Conservation (phyloP, 495 filamentous ascomycete species). For the Staphylotrichum longicolle region DNA sequence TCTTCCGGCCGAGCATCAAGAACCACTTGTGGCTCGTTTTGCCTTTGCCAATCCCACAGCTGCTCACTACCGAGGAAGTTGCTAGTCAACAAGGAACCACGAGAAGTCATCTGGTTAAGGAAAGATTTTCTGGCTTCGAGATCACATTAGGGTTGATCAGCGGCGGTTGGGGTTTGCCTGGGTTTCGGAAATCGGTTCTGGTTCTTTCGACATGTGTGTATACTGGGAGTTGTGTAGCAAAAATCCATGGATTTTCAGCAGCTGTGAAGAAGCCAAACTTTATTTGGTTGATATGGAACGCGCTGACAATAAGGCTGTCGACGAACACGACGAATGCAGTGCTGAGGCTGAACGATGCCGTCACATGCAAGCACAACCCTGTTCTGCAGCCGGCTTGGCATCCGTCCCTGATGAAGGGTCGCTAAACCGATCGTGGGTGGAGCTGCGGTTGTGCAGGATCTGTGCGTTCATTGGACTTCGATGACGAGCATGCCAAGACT, state of each 20-base stretch:
- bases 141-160: not conserved
- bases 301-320: too few species aligned
- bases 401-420: not conserved
- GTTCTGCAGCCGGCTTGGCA: conserved; percentile 7
- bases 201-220: not conserved
- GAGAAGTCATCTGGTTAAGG: not conserved
- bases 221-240: not conserved
- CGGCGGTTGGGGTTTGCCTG: conserved; percentile 2
- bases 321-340: not conserved
- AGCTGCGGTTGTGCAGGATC: conserved; percentile 1
- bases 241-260: not conserved
- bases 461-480: not conserved
- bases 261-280: not conserved
- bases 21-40: too few species aligned
- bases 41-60: too few species aligned
- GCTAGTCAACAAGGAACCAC: too few species aligned
- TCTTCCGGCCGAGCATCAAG: not conserved
- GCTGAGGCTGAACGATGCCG: not conserved
- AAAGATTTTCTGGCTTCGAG: too few species aligned
- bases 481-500: conserved; percentile 19
- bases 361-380: conserved; percentile 9
- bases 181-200: not conserved
- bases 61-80: too few species aligned
- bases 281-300: too few species aligned
- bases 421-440: not conserved